These are phyloP conservation scores for Capniomyces stellatus DNA, from an alignment of 371 early-diverging fungal species.

Conservation along the genomic window DNA sequence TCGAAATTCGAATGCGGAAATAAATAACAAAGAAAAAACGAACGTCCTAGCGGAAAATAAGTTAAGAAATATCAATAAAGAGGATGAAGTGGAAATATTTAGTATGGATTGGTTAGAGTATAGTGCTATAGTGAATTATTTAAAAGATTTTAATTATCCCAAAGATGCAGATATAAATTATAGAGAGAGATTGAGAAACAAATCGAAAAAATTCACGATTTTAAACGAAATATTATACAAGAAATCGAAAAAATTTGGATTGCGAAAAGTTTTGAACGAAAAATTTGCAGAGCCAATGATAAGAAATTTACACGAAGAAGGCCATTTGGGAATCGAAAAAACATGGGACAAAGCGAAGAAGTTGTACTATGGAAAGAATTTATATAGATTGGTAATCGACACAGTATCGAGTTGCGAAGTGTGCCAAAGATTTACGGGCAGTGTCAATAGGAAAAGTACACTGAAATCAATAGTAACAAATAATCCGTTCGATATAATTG, in stretches of 20 bases:
- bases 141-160: not conserved
- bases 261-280: not conserved
- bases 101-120: not conserved
- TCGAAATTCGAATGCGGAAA: not conserved
- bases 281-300: not conserved
- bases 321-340: not conserved
- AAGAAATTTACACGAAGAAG: not conserved
- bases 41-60: not conserved
- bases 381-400: not conserved
- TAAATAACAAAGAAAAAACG: too few species aligned
- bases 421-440: not conserved
- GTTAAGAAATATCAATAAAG: not conserved
- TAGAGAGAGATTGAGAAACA: slow-evolving; percentile 2
- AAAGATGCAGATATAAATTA: not conserved
- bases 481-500: not conserved
- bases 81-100: not conserved
- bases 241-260: not conserved
- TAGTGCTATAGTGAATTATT: not conserved
- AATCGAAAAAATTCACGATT: not conserved
- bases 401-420: not conserved
- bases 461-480: not conserved
- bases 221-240: not conserved
- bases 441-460: not conserved
- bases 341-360: not conserved
- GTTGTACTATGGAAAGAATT: not conserved